Base-by-base conservation (phyloP, 495 filamentous ascomycete genomes). In the Penicillium longicatenatum region DNA sequence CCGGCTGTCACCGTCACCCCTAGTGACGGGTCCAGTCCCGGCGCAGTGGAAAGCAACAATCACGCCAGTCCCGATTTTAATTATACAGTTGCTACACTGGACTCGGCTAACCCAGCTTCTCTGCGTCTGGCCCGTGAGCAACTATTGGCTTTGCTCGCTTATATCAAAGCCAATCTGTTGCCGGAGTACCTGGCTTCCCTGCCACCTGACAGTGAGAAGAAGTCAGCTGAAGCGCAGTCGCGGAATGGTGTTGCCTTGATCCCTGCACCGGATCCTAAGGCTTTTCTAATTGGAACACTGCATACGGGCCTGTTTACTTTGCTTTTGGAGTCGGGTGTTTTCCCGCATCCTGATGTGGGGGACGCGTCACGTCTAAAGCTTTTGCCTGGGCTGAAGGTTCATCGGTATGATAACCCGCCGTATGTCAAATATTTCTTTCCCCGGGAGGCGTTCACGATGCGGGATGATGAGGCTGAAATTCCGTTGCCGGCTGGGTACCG, bases 351-450 rank as follows among this genome's bases (percentile, higher is more conserved):
- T 3, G 26, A 5, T 16, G 21, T 29, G 5, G 35, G 20, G 20
- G 52, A 49, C 30, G 60, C 49, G 35, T 45, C 6, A 39, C 43
- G 2, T 43, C 57, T 6, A 12, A 16, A 4, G 37, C 37, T 39
- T 12, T 55, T 61, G 0, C 49, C 65, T 1, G 63, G 66, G 2
- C 21, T 76, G 9, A 64, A 62, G 57, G 52, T 75, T 8, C 68
- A 75, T 67, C 70, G 74, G 21, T 66, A 66, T 47, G 71, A 75
- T 46, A 58, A 67, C 16, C 64, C 67, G 21, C 72, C 74, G 1
- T 75, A 75, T 35, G 47, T 58, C 21, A 75, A 75, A 57, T 73
- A 69, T 52, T 58, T 74, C 37, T 75, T 76, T 50, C 58, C 33
- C 4, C 43, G 57, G 11, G 50, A 29, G 4, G 30, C 37, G 3